Percentiles rank a stretch among this genome's conserved stretches.
These are phyloP conservation scores for Coemansia furcata DNA, from an alignment of 192 early-diverging fungal genomes.

Conservation along the genomic window DNA sequence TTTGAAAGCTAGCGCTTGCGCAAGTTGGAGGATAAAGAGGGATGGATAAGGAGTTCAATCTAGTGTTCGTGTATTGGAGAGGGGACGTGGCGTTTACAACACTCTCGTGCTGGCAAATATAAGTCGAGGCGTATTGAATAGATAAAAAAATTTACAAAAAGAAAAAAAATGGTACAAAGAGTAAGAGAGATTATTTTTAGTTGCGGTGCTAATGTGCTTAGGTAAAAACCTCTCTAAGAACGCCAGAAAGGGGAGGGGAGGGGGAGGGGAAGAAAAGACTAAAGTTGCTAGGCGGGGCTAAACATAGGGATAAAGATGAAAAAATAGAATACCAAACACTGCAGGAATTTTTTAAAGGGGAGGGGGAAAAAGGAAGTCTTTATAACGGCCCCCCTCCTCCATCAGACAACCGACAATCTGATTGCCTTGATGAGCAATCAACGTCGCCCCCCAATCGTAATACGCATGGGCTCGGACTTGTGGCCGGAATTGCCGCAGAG, in stretches of 20 bases:
- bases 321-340: not conserved
- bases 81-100: not conserved
- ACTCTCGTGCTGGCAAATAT: not conserved
- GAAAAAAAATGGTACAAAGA: not conserved
- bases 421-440: not conserved
- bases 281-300: not conserved
- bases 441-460: not conserved
- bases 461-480: not conserved
- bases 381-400: not conserved
- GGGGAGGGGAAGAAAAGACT: not conserved
- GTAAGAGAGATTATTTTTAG: not conserved
- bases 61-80: not conserved
- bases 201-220: too few species aligned
- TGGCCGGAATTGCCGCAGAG: not conserved
- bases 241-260: not conserved
- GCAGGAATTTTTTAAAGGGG: not conserved
- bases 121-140: too few species aligned
- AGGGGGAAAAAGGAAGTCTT: not conserved
- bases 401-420: not conserved
- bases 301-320: not conserved
- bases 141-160: constrained; percentile 1
- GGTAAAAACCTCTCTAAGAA: not conserved
- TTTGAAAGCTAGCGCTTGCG: not conserved
- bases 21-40: not conserved
- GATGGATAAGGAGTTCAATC: not conserved